Conservation (phyloP, 108 stramenopile species). For the Cyclostephanos invisitatus region DNA sequence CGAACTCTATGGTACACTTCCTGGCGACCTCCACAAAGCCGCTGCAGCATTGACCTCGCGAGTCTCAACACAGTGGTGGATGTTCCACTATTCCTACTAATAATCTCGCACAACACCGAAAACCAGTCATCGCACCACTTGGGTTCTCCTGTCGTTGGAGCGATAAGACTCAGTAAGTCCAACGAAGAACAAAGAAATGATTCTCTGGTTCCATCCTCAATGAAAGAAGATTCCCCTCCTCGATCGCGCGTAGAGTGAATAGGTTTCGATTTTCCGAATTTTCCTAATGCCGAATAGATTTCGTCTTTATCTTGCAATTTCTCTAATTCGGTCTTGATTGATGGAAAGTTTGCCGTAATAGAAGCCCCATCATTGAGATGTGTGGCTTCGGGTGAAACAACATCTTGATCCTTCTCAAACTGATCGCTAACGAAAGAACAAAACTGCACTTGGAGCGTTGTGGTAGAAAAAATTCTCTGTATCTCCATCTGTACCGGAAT, state of each 20-base stretch:
- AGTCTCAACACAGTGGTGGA: conserved; percentile 34
- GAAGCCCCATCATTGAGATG: neutral
- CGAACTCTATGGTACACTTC: conserved; percentile 67
- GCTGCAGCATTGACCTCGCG: conserved; percentile 64
- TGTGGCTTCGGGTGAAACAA: neutral
- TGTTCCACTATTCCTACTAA: conserved; percentile 36
- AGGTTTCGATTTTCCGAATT: conserved; percentile 22
- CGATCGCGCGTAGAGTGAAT: too few relatives aligned
- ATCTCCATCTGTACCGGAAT: conserved; percentile 29
- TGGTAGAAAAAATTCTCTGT: conserved; percentile 20
- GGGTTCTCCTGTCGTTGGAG: conserved; percentile 15
- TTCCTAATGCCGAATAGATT: conserved; percentile 4
- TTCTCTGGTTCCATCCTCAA: neutral
- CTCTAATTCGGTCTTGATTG: conserved; percentile 26
- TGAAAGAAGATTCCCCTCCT: neutral
- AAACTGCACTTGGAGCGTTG: conserved; percentile 25
- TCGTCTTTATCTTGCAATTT: conserved; percentile 24
- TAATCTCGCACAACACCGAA: conserved; percentile 71
- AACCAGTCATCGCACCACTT: conserved; percentile 57
- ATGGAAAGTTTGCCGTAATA: conserved; percentile 9
- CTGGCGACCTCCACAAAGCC: conserved; percentile 65
- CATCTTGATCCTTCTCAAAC: conserved; percentile 35
- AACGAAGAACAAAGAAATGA: conserved; percentile 45
- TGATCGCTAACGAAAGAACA: conserved; percentile 26
- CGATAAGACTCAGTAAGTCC: conserved; percentile 54